phyloP scores from a whole-genome alignment of 2,329 filamentous ascomycete genomes.

The Fusarium sp. region DNA sequence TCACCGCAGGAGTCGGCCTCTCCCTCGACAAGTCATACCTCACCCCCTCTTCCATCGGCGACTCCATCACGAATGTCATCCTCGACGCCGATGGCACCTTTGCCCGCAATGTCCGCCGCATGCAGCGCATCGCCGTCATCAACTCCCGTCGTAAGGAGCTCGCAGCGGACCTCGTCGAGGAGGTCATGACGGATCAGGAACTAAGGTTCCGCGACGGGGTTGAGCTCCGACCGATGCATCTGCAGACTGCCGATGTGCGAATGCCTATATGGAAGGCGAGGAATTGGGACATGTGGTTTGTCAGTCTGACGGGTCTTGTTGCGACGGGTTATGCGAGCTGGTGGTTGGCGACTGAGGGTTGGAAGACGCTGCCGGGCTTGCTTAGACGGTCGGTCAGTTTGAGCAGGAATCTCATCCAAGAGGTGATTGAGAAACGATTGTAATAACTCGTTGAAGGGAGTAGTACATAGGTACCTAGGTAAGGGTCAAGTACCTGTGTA shows the following conservation, averaged over 20 bases:
- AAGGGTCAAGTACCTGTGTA: too few species aligned
- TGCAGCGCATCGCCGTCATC: conserved; percentile 51
- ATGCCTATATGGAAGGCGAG: conserved; percentile 51
- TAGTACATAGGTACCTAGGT: not conserved
- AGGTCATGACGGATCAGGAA: conserved; percentile 51
- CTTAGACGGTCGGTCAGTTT: not conserved
- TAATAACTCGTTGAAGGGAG: not conserved
- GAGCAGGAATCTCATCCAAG: conserved; percentile 1
- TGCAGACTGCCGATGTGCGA: conserved; percentile 54
- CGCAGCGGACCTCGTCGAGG: conserved; percentile 53
- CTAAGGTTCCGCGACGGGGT: conserved; percentile 30
- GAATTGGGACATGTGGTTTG: conserved; percentile 51
- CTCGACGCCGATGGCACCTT: conserved; percentile 45
- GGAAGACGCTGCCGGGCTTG: conserved; percentile 26
- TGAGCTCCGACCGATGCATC: conserved; percentile 50
- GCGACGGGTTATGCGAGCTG: conserved; percentile 20
- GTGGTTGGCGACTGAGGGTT: conserved; percentile 34
- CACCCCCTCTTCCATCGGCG: conserved; percentile 44
- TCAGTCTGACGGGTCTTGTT: conserved; percentile 30
- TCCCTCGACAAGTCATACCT: conserved; percentile 51
- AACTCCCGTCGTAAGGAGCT: conserved; percentile 50
- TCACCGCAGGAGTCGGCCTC: conserved; percentile 47
- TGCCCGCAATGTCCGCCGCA: conserved; percentile 46
- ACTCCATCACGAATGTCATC: conserved; percentile 43
- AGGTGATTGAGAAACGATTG: not conserved